Conservation (phyloP, 2,329 filamentous ascomycete genomes). For the Penicillium occitanis region DNA sequence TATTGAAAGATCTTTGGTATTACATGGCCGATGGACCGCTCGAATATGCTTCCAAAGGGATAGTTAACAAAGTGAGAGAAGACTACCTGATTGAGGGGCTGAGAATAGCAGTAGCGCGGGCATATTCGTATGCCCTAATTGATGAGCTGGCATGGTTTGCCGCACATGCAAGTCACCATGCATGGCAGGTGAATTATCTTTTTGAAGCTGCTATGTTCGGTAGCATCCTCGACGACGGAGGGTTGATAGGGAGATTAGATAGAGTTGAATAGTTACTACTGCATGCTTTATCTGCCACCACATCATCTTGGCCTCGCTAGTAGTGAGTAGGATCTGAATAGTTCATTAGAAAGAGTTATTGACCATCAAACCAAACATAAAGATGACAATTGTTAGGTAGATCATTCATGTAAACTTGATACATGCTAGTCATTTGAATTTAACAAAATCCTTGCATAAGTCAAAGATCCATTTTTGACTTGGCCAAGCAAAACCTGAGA, state of each 20-base stretch:
- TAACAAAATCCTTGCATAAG: too few species aligned
- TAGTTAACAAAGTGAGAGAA: not conserved
- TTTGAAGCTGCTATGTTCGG: not conserved
- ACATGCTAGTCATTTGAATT: not conserved
- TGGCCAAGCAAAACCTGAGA: too few species aligned
- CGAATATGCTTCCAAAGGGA: not conserved
- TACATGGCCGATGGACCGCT: not conserved
- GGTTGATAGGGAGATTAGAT: not conserved
- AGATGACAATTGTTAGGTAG: not conserved
- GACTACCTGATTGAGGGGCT: not conserved
- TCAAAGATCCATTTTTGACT: too few species aligned
- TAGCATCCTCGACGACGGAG: not conserved
- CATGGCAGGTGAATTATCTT: constrained; percentile 30
- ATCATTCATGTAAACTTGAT: not conserved
- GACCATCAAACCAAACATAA: not conserved
- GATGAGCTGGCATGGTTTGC: constrained; percentile 28
- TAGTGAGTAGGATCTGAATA: not conserved
- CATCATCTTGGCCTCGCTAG: not conserved
- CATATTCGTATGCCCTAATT: constrained; percentile 25
- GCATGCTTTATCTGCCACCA: not conserved
- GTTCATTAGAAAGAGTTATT: not conserved
- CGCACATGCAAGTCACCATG: constrained; percentile 30
- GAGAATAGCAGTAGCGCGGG: constrained; percentile 19
- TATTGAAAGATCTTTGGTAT: not conserved
- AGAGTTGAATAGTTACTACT: not conserved